Evolutionary conservation across 148 eudicot species (phyloP), one percentile per base, ranked within the genome.

Genomic region (Arbutus unedo): DNA sequence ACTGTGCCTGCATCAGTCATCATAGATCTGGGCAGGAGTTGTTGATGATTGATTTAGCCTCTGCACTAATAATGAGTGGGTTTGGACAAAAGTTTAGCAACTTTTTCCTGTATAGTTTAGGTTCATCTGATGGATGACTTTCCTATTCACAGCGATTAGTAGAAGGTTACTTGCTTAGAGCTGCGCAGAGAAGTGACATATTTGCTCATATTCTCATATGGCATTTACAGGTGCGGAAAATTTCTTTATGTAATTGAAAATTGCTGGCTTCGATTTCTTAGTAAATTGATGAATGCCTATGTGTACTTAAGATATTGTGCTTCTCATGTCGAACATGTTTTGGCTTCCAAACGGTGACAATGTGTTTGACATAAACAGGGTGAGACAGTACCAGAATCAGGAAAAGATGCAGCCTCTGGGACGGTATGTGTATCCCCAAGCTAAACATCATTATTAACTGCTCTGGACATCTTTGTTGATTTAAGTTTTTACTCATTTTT

Each of bases 161-260:
- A 45, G 97, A 94, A 92, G 99, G 98, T 55, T 96, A 94, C 87
- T 87, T 96, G 93, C 93, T 94, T 82, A 91, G 99, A 89, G 99
- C 98, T 87, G 92, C 97, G 81, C 98, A 93, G 81, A 88, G 99
- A 88, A 97, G 96, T 89, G 97, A 93, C 87, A 79, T 95, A 68
- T 93, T 97, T 89, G 94, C 99, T 25, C 98, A 97, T 87, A 96
- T 96, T 78, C 91, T 96, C 79, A 93, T 94, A 88, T 94, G 99
- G 99, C 93, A 93, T 83, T 88, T 96, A 83, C 98, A 96, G 97
- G 98, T 94, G 85, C 81, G 59, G 53, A 81, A 49, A 55, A 47
- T 86, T 76, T 64, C 51, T n/a, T 21, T 41, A 43, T 82, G 79
- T 14, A 50, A 76, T 8, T 25, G 23, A 59, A 64, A 82, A 16